phyloP scores from a whole-genome alignment of 73 alveolate species.

The Paramecium pentaurelia region DNA sequence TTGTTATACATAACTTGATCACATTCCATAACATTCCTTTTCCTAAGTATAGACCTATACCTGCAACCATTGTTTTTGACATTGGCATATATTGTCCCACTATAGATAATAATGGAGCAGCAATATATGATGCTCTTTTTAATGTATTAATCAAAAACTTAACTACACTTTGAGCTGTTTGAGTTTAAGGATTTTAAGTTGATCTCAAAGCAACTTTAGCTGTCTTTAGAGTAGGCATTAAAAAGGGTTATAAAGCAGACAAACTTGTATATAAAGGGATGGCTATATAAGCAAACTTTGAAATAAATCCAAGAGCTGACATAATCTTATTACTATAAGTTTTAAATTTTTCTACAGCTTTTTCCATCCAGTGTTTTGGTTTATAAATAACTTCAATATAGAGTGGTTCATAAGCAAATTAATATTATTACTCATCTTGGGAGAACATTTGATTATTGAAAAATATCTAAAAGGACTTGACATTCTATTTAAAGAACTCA shows the following conservation, averaged over 20 bases:
- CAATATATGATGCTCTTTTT: background rate
- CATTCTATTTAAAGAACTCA: background rate
- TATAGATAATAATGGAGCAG: background rate
- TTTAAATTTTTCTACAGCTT: background rate
- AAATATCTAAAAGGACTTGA: background rate
- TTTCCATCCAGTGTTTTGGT: slow-evolving; percentile 36
- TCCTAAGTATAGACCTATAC: background rate
- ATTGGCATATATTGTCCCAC: background rate
- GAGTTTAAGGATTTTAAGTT: background rate
- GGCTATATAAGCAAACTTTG: background rate
- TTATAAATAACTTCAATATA: slow-evolving; percentile 17
- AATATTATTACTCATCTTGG: background rate
- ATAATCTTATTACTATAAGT: background rate
- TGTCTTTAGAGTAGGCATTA: background rate
- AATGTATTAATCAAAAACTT: background rate
- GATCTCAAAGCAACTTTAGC: slow-evolving; percentile 3
- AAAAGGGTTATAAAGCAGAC: background rate
- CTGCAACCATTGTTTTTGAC: background rate
- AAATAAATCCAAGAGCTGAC: background rate
- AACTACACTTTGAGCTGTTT: background rate
- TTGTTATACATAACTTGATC: background rate
- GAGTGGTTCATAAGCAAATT: slow-evolving; percentile 5
- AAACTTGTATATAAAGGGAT: background rate
- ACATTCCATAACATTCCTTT: background rate
- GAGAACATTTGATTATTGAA: background rate